Base-by-base conservation (phyloP, 176 grass and related monocot genomes). In the Ananas comosus region DNA sequence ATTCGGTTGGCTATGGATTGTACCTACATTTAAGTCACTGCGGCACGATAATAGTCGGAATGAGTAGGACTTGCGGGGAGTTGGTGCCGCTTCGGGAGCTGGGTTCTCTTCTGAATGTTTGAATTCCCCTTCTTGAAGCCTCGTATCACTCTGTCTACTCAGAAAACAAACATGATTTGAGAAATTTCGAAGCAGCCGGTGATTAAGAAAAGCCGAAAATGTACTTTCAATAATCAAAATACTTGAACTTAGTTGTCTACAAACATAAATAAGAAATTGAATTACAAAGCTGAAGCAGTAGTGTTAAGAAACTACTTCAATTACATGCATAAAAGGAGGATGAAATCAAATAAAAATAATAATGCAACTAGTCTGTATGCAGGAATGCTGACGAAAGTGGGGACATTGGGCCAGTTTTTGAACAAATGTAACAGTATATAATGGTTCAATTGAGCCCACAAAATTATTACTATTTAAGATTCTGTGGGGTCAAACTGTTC, bases 111-210 rank as follows among this genome's bases (percentile, higher is more conserved):
- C 79, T 68, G 1, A 53, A 76, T 70, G 68, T 53, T 64, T 18
- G 2, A 19, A 52, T 63, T 78, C 72, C 56, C 75, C 91, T 70
- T 82, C 84, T 78, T 75, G 80, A 76, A 86, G 74, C 79, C 82
- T 80, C 76, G 80, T 83, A 80, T 91, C 83, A 84, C 85, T 86
- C 94, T 99, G 94, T 99, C 94, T 99, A 99, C 85, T 83, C 89
- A 99, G 78, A 96, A 99, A 80, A 59, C 29, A 66, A 81, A 68
- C 74, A 51, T 67, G 56, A 77, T 48, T 65, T 85, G 69, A 85
- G 28, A 77, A 76, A 63, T 24, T 71, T 48, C 24, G 16, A 72
- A 76, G 11, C 68, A 9, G 4, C 59, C 16, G 14, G 1, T 16
- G 13, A 50, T 69, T 21, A 27, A 13, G 68, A 13, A 69, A 21